These are phyloP conservation scores for Xerocomellus intermedius DNA, from an alignment of 768 basidiomycete species.

Conservation along the genomic window DNA sequence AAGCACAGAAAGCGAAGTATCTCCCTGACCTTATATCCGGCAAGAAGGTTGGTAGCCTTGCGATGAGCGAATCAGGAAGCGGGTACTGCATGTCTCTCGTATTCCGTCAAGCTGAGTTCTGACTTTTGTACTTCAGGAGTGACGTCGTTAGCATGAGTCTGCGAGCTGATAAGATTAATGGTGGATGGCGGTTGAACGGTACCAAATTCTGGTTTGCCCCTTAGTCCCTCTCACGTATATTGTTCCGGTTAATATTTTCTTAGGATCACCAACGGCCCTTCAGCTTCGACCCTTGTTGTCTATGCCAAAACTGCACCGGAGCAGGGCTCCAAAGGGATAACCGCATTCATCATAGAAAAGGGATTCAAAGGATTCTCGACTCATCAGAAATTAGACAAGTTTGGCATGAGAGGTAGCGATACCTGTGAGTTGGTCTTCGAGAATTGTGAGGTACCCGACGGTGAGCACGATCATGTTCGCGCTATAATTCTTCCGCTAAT, in stretches of 20 bases:
- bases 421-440: constrained; percentile 94
- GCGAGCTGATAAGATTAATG: constrained; percentile 72
- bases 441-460: constrained; percentile 84
- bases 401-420: constrained; percentile 95
- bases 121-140: constrained; percentile 38
- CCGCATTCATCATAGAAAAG: constrained; percentile 87
- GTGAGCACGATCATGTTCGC: constrained; percentile 38
- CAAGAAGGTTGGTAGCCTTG: constrained; percentile 81
- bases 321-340: constrained; percentile 83
- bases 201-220: constrained; percentile 84
- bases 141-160: constrained; percentile 95
- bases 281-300: constrained; percentile 87
- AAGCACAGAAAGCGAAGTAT: constrained; percentile 77
- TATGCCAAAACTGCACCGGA: constrained; percentile 87
- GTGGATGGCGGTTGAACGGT: constrained; percentile 80
- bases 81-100: constrained; percentile 39
- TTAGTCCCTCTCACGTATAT: neutral
- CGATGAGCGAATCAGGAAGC: constrained; percentile 91
- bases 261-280: constrained; percentile 95
- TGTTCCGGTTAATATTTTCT: neutral
- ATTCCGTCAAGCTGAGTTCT: neutral
- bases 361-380: constrained; percentile 84
- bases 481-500: neutral
- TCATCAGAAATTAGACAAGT: constrained; percentile 89
- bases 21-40: constrained; percentile 79